A percentile compares a stretch with the other conserved stretches of the same genome.
Conservation (phyloP, 306 rosid species). For the Arachis stenosperma region DNA sequence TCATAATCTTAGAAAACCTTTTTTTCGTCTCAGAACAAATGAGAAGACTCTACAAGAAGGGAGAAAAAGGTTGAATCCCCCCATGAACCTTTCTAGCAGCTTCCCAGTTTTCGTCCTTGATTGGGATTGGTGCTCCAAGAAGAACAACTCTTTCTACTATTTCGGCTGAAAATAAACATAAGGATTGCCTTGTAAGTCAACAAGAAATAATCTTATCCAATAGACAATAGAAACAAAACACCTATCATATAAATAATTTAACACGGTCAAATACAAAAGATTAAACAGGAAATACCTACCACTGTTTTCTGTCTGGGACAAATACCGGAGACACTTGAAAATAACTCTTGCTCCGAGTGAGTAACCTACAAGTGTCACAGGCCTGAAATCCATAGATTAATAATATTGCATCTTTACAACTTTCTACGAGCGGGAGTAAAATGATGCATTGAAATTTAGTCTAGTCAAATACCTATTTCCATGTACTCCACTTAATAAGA, state of each 20-base stretch:
- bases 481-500: conserved; percentile 53
- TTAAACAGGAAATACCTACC: conserved; percentile 40
- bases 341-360: conserved; percentile 66
- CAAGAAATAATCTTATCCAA: not conserved
- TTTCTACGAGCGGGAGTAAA: conserved; percentile 17
- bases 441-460: conserved; percentile 21
- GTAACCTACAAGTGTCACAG: conserved; percentile 66
- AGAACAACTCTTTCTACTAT: conserved; percentile 61
- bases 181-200: not conserved
- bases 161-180: conserved; percentile 47
- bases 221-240: not conserved
- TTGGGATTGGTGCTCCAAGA: conserved; percentile 68
- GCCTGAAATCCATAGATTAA: conserved; percentile 52
- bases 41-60: not conserved
- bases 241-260: conserved; percentile 1
- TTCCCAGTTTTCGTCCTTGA: conserved; percentile 62
- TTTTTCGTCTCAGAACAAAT: not conserved
- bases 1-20: not conserved
- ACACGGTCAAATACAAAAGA: conserved; percentile 1
- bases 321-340: conserved; percentile 55
- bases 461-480: conserved; percentile 60
- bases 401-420: conserved; percentile 14
- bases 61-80: conserved; percentile 3
- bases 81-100: conserved; percentile 53
- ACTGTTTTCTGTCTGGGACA: conserved; percentile 49